These are phyloP conservation scores for Ceratocystis cubensis DNA, from an alignment of 2,329 filamentous ascomycete species.

Conservation along the genomic window DNA sequence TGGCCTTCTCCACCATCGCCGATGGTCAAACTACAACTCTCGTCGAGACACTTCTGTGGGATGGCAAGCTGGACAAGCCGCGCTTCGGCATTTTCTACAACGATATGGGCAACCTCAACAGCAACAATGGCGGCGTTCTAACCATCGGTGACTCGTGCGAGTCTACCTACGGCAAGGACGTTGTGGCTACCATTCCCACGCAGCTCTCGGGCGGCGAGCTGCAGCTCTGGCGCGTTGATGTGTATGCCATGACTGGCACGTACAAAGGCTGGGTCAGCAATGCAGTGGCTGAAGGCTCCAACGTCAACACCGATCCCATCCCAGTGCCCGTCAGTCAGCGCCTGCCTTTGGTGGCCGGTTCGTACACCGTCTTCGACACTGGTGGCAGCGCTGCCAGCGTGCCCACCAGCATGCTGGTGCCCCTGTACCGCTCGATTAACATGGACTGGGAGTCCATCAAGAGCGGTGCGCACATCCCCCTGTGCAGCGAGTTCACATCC, in stretches of 20 bases:
- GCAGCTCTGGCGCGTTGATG: constrained; percentile 28
- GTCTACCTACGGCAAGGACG: constrained; percentile 25
- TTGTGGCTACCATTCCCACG: constrained; percentile 23
- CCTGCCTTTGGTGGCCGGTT: constrained; percentile 7
- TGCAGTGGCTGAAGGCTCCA: constrained; percentile 8
- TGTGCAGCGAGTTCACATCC: constrained; percentile 30
- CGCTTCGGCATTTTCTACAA: constrained; percentile 28
- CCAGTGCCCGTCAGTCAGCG: constrained; percentile 18
- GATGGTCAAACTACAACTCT: constrained; percentile 27
- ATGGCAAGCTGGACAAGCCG: constrained; percentile 26
- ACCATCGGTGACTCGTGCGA: constrained; percentile 29
- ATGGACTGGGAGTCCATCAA: constrained; percentile 29
- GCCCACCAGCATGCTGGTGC: constrained; percentile 23
- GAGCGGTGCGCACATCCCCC: constrained; percentile 25
- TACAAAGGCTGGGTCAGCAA: neutral
- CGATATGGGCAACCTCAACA: constrained; percentile 20
- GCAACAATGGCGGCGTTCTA: constrained; percentile 21
- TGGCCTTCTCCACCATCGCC: constrained; percentile 28
- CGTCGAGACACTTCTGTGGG: constrained; percentile 27
- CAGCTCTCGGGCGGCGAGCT: constrained; percentile 21
- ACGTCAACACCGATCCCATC: constrained; percentile 24
- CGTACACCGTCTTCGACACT: constrained; percentile 28
- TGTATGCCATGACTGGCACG: constrained; percentile 22
- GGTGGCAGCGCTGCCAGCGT: constrained; percentile 26
- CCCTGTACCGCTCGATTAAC: constrained; percentile 28